These are phyloP conservation scores for Pichia membranifaciens DNA, from an alignment of 805 yeast species.

Conservation along the genomic window DNA sequence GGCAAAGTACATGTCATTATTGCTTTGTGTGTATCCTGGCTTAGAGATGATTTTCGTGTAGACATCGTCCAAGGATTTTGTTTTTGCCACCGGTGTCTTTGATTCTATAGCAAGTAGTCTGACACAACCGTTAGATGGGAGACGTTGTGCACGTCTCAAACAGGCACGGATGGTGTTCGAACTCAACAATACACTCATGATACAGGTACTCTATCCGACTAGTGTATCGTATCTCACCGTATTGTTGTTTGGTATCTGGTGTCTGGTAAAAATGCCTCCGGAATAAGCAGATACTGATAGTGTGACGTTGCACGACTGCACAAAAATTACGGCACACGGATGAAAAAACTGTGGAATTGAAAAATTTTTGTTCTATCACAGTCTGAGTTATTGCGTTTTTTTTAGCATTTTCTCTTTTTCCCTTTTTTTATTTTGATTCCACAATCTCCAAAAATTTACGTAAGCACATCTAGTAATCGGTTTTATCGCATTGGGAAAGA, in stretches of 20 bases:
- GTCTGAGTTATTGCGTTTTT: background rate
- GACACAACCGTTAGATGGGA: background rate
- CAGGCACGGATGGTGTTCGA: conserved; percentile 9
- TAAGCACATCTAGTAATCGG: no score
- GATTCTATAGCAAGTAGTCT: conserved; percentile 14
- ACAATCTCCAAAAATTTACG: no score
- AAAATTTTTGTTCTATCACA: conserved; percentile 2
- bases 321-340: background rate
- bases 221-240: background rate
- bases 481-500: no score
- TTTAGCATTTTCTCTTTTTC: no score
- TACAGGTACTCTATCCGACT: background rate
- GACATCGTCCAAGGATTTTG: conserved; percentile 19
- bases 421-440: no score
- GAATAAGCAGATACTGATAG: no score
- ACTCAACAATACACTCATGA: conserved; percentile 11
- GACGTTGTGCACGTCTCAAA: background rate
- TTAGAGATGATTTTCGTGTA: conserved; percentile 11
- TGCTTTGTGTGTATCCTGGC: background rate
- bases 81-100: conserved; percentile 8
- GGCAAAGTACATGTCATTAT: conserved; percentile 13
- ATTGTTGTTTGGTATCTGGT: background rate
- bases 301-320: no score
- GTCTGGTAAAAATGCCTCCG: no score
- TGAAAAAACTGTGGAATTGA: conserved; percentile 1